Base-by-base conservation (phyloP, 2,329 filamentous ascomycete species). In the Stagonosporopsis vannaccii region DNA sequence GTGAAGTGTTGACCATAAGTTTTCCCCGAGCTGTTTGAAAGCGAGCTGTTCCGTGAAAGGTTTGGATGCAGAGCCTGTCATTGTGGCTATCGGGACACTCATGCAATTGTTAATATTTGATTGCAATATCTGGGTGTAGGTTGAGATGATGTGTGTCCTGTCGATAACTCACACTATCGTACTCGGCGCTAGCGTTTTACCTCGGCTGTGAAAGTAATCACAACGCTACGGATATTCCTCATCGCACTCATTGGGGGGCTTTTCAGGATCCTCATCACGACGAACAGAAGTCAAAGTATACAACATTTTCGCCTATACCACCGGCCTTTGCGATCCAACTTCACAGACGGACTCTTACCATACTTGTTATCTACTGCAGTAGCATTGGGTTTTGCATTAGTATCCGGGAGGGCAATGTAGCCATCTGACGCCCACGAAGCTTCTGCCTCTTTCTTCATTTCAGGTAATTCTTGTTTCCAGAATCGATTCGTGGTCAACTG, bases 1-100 rank as follows among this genome's bases (percentile, higher is more conserved):
- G 33, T 70, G 59, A 3, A 60, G 11, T 3, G 63, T 65, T 28
- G 62, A 55, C 42, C 51, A 72, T 42, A 51, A 46, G 28, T 62
- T 59, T 5, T 59, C 30, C 32, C 43, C 37, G 0, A 59, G 56
- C 6, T 56, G 11, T 32, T 59, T 56, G 20, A 70, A 49, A 9
- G 53, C 51, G 1, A 69, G 51, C 32, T 60, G 56, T 19, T 68
- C 60, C 6, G 47, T 45, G 42, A 71, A 64, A 4, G 60, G 19
- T 12, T 42, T 51, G 20, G 3, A 35, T 33, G 30, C 19, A 22
- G 33, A 2, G 20, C 42, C 15, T 12, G 46, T 39, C 58, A 60
- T 63, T 11, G 11, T 52, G 45, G 4, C 9, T 2, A 12, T 8
- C 28, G 11, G 35, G 12, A 6, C 11, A 15, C 3, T 9, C 11